Base-by-base conservation (phyloP, 495 filamentous ascomycete species). In the Lophiostoma macrostomum region DNA sequence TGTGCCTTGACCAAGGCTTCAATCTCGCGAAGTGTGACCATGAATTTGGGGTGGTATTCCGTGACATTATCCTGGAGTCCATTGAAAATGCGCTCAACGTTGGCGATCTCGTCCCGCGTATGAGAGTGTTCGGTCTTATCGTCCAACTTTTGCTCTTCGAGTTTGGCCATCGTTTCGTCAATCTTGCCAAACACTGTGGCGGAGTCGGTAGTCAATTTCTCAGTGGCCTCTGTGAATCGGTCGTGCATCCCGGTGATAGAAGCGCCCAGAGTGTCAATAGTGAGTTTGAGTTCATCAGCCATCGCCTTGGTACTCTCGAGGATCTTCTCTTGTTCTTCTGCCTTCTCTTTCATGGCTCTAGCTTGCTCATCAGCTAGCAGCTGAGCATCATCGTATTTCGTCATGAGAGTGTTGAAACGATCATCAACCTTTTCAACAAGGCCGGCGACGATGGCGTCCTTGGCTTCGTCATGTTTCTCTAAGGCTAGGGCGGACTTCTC, bases 181-280 rank as follows among this genome's bases (percentile, higher is more conserved):
- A 96, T 82, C 34, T 83, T 79, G 39, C 77, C 78, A 61, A 91
- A 87, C 36, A 95, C 86, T 0, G 84, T 85, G 72, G 88, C 88
- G 4, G 88, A 88, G n/a, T 93, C 88, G 50, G 84, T 84, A 35
- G 84, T 79, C 74, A 91, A 83, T 54, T 88, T 88, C 66, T 95
- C 88, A 31, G 88, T 80, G 0, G 83, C 82, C 29, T 94, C 88
- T n/a, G 82, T 87, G 48, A 95, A 64, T 0, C 63, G 53, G 16
- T 56, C 43, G 11, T 60, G 51, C 41, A 72, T 59, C 3, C 54
- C 52, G 10, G 67, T 65, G 19, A 73, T 79, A 22, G 83, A 81
- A n/a, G 80, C 77, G 13, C 88, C 86, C 60, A 96, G 86, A 8
- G 86, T 85, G 51, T 95, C 89, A 56, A 94, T 83, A 4, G 91